Conservation (phyloP, 1,284 basidiomycete genomes). For the Tilletiaria anomala region DNA sequence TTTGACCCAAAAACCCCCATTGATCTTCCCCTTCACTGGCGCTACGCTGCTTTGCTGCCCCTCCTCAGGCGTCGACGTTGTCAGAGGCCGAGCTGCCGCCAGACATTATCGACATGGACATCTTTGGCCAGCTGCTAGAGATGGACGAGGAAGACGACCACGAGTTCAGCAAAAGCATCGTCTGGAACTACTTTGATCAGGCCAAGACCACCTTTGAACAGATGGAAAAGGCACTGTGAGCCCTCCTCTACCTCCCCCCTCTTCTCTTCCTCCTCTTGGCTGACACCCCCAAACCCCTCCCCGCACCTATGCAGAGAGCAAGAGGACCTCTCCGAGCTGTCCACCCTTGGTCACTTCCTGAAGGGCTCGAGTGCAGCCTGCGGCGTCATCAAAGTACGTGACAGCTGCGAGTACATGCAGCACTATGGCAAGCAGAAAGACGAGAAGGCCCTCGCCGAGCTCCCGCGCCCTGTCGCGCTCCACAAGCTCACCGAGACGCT, state of each 20-base stretch:
- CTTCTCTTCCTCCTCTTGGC: background rate
- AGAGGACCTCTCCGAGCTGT: constrained; percentile 54
- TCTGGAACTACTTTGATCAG: constrained; percentile 56
- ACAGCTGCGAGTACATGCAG: constrained; percentile 74
- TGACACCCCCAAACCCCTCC: background rate
- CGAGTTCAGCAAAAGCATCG: constrained; percentile 40
- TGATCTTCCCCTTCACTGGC: too few relatives aligned
- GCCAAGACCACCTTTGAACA: constrained; percentile 53
- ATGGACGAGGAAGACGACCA: constrained; percentile 64
- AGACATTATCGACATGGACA: constrained; percentile 57
- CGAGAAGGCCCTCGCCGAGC: constrained; percentile 20
- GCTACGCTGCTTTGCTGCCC: too few relatives aligned
- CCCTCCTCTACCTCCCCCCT: constrained; percentile 2
- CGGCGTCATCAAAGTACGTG: constrained; percentile 64
- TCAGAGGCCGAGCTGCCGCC: constrained; percentile 9
- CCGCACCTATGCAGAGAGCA: constrained; percentile 47
- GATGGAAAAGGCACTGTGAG: constrained; percentile 66
- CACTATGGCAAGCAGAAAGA: constrained; percentile 53
- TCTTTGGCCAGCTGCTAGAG: constrained; percentile 70
- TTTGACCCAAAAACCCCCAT: too few relatives aligned
- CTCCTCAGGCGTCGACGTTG: too few relatives aligned
- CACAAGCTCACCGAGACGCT: constrained; percentile 16
- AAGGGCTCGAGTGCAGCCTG: constrained; percentile 87
- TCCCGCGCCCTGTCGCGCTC: constrained; percentile 18
- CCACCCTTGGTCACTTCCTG: constrained; percentile 72